Percentiles rank a stretch among this genome's conserved stretches.
Evolutionary conservation across 129 eudicot species (phyloP).

Genomic region (Centaurea solstitialis): DNA sequence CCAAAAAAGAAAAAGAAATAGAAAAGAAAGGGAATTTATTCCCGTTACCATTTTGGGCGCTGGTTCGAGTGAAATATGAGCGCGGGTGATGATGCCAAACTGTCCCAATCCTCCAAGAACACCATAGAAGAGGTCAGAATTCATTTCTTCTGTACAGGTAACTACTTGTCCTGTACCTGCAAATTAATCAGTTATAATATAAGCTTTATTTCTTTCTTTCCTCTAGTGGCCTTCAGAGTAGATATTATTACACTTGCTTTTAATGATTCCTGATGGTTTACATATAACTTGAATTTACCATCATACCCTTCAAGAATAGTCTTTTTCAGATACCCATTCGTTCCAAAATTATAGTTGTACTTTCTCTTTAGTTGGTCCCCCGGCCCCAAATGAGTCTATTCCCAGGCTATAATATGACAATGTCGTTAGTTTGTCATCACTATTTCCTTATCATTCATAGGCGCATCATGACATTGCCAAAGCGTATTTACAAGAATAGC

Average conservation of each 20-base stretch:
- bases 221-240: conserved; percentile 19
- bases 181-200: conserved; percentile 2
- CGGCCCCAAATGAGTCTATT: neutral
- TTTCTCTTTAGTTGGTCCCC: conserved; percentile 30
- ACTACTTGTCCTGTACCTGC: conserved; percentile 90
- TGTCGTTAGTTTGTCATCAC: conserved; percentile 42
- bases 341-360: conserved; percentile 36
- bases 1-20: no score
- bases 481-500: neutral
- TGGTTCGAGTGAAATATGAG: conserved; percentile 77
- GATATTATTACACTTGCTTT: neutral
- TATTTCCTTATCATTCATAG: conserved; percentile 10
- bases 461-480: conserved; percentile 18
- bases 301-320: conserved; percentile 21
- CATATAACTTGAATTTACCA: conserved; percentile 13
- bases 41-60: conserved; percentile 73
- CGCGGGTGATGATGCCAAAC: conserved; percentile 88
- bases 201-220: conserved; percentile 1
- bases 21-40: neutral
- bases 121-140: conserved; percentile 83
- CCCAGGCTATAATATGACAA: conserved; percentile 28
- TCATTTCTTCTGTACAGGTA: conserved; percentile 64
- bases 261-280: neutral
- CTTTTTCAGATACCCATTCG: conserved; percentile 24
- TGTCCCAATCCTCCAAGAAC: conserved; percentile 99